phyloP scores from a whole-genome alignment of 805 yeast species.

The Lachancea meyersii region DNA sequence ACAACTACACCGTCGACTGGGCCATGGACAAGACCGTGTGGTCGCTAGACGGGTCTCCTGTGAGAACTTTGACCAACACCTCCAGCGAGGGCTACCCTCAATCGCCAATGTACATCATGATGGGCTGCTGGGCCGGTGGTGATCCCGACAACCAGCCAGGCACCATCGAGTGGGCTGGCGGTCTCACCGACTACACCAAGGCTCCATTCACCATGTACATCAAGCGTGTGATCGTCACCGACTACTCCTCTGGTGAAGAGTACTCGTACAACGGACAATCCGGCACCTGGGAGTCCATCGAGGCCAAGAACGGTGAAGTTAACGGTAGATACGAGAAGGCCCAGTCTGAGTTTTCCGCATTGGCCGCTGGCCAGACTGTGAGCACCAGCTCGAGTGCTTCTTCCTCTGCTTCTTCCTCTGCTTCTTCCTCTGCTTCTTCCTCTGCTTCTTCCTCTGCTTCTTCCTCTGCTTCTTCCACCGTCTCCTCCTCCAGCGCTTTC shows the following conservation, averaged over 20 bases:
- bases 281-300: conserved; percentile 57
- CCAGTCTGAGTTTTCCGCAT: conserved; percentile 35
- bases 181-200: conserved; percentile 53
- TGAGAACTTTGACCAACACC: conserved; percentile 54
- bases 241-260: conserved; percentile 58
- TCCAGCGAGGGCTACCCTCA: conserved; percentile 77
- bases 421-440: conserved; percentile 14
- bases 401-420: conserved; percentile 11
- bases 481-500: conserved; percentile 8
- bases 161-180: conserved; percentile 82
- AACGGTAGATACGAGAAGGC: conserved; percentile 52
- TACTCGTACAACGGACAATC: conserved; percentile 50
- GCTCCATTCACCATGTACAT: conserved; percentile 69
- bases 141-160: conserved; percentile 58
- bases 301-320: conserved; percentile 51
- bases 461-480: conserved; percentile 5
- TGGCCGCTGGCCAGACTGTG: conserved; percentile 23
- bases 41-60: conserved; percentile 62
- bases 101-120: conserved; percentile 70
- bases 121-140: conserved; percentile 83
- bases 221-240: conserved; percentile 53
- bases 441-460: conserved; percentile 12
- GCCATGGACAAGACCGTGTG: conserved; percentile 56
- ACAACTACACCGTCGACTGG: conserved; percentile 86
- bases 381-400: conserved; percentile 11